Conservation (phyloP, 257 asterid species). For the Solanum gracilifrons region DNA sequence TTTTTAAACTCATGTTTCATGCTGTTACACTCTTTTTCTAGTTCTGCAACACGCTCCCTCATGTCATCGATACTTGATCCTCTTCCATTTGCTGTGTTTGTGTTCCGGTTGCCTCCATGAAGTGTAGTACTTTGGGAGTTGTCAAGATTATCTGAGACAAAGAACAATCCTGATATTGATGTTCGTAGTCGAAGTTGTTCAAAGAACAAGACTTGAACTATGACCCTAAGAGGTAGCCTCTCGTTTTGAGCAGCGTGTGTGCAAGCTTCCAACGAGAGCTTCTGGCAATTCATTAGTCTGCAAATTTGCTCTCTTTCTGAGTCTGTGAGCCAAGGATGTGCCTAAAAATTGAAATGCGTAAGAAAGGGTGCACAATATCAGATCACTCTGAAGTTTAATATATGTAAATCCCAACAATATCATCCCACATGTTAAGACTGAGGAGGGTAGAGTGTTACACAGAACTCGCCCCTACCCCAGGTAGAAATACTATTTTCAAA, state of each 20-base stretch:
- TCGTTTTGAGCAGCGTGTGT: conserved; percentile 88
- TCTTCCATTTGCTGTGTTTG: conserved; percentile 5
- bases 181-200: conserved; percentile 81
- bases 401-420: background rate
- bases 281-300: conserved; percentile 72
- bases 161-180: conserved; percentile 78
- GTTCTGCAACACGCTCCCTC: background rate
- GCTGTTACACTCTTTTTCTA: background rate
- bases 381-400: background rate
- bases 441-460: background rate
- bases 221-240: conserved; percentile 75
- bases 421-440: background rate
- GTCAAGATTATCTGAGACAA: conserved; percentile 17
- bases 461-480: background rate
- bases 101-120: background rate
- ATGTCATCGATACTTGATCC: background rate
- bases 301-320: conserved; percentile 67
- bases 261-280: conserved; percentile 83
- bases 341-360: conserved; percentile 18
- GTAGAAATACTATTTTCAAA: background rate
- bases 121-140: conserved; percentile 9
- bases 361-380: background rate
- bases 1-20: conserved; percentile 8
- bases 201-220: conserved; percentile 76
- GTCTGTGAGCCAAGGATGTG: conserved; percentile 83